A percentile compares a stretch with the other conserved stretches of the same genome.
phyloP scores from a whole-genome alignment of 2,329 filamentous ascomycete genomes.

The Colletotrichum graminicola region DNA sequence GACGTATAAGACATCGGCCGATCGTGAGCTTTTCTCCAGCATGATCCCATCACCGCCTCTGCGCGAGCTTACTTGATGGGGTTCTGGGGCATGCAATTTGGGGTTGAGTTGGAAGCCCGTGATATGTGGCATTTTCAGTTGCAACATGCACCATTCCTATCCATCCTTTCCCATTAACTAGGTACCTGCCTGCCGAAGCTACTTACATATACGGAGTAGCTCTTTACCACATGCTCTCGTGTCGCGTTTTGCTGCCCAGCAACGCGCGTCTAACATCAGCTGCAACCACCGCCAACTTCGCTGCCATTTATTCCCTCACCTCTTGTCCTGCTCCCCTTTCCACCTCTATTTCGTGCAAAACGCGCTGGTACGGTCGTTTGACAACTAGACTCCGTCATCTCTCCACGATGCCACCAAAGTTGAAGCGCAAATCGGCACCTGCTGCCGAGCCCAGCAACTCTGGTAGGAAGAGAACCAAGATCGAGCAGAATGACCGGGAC shows the following conservation, averaged over 20 bases:
- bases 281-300: neutral
- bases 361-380: neutral
- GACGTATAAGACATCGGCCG: slow-evolving; percentile 43
- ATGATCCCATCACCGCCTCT: slow-evolving; percentile 10
- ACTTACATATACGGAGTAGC: too few species aligned
- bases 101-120: neutral
- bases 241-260: slow-evolving; percentile 28
- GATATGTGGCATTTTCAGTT: neutral
- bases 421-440: slow-evolving; percentile 47
- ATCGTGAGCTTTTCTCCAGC: slow-evolving; percentile 34
- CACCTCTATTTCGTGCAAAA: neutral
- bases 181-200: too few species aligned
- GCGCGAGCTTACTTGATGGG: neutral
- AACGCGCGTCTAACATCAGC: slow-evolving; percentile 17
- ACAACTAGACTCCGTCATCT: neutral
- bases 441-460: slow-evolving; percentile 44
- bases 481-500: slow-evolving; percentile 45
- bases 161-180: neutral
- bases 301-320: neutral
- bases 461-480: slow-evolving; percentile 51
- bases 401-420: slow-evolving; percentile 47
- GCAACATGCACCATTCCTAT: neutral
- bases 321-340: neutral
- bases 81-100: neutral
- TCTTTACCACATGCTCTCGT: slow-evolving; percentile 9